Evolutionary conservation across 169 alveolate genomes (phyloP), one percentile per base, ranked within the genome.

Genomic region (Hammondia hammondi): DNA sequence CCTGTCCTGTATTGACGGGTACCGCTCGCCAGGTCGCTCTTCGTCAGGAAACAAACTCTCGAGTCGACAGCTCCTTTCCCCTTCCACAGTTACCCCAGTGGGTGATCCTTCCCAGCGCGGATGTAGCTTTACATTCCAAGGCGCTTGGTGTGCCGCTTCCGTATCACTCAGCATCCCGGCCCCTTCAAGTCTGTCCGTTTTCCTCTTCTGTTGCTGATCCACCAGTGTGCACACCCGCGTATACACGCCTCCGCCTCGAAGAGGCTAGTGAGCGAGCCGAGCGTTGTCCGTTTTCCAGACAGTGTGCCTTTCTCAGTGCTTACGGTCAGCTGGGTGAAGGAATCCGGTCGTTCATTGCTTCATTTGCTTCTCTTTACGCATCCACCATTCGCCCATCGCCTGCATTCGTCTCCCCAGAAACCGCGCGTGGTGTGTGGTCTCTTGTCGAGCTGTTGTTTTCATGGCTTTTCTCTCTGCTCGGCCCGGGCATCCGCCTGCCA

Each of bases 41-140:
- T 67, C 77, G 24, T 14, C 32, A 27, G 27, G 77, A 27, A 4
- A 67, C 77, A 27, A 67, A 67, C 2, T 21, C 77, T 4, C 27
- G 32, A 17, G 77, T 67, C 32, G 77, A 67, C 35, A 4, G 35
- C 27, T 29, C 77, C 32, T 21, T 27, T 67, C 77, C 77, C 24
- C 32, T 32, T 39, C 87, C 87, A 21, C 45, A 17, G 43, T 46
- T 77, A 29, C 29, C 56, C 21, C 87, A 17, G 6, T 17, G 87
- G 43, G 48, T 77, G 19, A 39, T 77, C 32, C 45, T 77, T 77
- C 87, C 87, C 29, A 77, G 87, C 48, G 87, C 87, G 7, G 87
- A 77, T 32, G 87, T 39, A 7, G 87, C 87, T 32, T 32, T 77
- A 32, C 87, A 77, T 6, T 77, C 87, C 45, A 77, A 17, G 48